Evolutionary conservation across 106 monocot genomes (phyloP).

Genomic region (Alisma plantagoaquatica): DNA sequence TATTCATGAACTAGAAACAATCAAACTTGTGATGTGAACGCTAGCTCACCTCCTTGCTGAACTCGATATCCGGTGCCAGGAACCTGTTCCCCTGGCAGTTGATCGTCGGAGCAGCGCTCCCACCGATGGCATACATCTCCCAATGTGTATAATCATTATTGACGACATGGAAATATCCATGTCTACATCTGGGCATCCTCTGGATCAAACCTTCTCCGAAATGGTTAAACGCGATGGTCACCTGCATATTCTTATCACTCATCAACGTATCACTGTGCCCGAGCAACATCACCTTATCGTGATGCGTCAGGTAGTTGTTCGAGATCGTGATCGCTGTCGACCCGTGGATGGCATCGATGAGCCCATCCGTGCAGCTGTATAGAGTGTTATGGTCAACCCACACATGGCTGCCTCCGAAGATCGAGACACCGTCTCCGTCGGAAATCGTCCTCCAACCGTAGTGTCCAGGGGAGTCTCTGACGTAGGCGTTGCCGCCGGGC

Average conservation of each 20-base stretch:
- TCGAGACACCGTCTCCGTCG: constrained; percentile 12
- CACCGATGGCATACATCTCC: constrained; percentile 29
- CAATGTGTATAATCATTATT: constrained; percentile 29
- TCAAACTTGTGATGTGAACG: no score
- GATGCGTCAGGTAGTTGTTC: constrained; percentile 11
- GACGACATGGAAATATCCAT: constrained; percentile 54
- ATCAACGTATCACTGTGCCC: constrained; percentile 10
- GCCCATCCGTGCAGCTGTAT: constrained; percentile 8
- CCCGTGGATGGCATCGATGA: constrained; percentile 11
- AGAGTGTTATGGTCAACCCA: constrained; percentile 13
- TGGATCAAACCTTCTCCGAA: constrained; percentile 13
- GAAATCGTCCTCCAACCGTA: constrained; percentile 15
- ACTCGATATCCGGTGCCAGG: constrained; percentile 15
- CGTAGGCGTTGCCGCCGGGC: constrained; percentile 10
- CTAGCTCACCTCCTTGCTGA: constrained; percentile 22
- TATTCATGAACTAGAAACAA: no score
- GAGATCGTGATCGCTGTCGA: constrained; percentile 13
- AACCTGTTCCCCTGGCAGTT: constrained; percentile 27
- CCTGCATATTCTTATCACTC: constrained; percentile 11
- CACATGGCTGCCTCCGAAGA: constrained; percentile 13
- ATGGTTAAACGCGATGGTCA: constrained; percentile 15
- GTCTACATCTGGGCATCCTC: constrained; percentile 28
- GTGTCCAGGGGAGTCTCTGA: constrained; percentile 10
- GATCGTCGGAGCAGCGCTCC: constrained; percentile 22
- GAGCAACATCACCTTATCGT: constrained; percentile 14